A percentile compares a stretch with the other conserved stretches of the same genome.
phyloP scores from a whole-genome alignment of 129 eudicot species.

The Escallonia rubra region DNA sequence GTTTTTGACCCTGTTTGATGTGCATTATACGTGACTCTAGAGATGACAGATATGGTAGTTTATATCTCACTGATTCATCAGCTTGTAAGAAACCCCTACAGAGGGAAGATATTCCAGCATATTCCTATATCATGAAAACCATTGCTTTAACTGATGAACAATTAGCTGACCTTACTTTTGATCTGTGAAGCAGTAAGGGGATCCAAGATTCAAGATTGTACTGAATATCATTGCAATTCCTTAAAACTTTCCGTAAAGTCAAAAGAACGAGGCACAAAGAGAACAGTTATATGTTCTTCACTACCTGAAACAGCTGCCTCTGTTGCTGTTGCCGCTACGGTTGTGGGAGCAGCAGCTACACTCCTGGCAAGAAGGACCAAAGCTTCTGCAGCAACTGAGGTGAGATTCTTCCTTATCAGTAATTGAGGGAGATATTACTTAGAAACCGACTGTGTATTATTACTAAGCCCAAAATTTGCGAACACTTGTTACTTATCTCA shows the following conservation, averaged over 20 bases:
- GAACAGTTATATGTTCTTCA: conserved; percentile 26
- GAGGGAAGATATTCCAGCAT: too few species aligned
- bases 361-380: conserved; percentile 64
- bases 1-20: background rate
- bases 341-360: conserved; percentile 91
- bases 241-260: conserved; percentile 24
- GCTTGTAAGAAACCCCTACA: too few species aligned
- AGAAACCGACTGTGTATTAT: too few species aligned
- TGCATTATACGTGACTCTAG: too few species aligned
- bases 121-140: too few species aligned
- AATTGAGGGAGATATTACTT: too few species aligned
- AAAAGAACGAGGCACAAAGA: conserved; percentile 18
- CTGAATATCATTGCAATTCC: conserved; percentile 19
- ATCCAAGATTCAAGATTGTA: conserved; percentile 25
- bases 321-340: conserved; percentile 79
- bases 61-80: too few species aligned
- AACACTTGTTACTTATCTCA: too few species aligned
- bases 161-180: conserved; percentile 3
- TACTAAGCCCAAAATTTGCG: too few species aligned
- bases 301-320: conserved; percentile 91
- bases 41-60: too few species aligned
- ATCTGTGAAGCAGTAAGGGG: conserved; percentile 32
- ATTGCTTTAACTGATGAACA: background rate
- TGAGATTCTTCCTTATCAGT: background rate
- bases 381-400: conserved; percentile 37